These are phyloP conservation scores for Talaromyces funiculosus DNA, from an alignment of 2,329 filamentous ascomycete genomes.

Conservation along the genomic window DNA sequence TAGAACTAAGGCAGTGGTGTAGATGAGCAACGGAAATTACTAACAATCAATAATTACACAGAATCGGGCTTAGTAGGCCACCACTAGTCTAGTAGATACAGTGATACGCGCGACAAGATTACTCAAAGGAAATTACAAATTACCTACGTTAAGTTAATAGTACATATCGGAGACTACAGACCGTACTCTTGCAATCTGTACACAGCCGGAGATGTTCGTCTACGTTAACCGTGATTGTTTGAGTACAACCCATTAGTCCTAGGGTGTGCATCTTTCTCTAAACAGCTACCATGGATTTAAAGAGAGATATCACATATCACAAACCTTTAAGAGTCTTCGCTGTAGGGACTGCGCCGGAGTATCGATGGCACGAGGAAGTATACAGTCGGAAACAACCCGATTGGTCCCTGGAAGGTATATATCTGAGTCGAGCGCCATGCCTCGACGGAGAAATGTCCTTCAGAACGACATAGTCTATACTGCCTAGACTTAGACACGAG, in stretches of 20 bases:
- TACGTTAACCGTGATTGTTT: neutral
- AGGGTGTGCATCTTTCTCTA: too few relatives aligned
- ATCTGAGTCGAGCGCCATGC: neutral
- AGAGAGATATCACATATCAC: too few relatives aligned
- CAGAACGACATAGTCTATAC: too few relatives aligned
- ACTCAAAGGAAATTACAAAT: neutral
- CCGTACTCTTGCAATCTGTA: neutral
- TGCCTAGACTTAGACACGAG: too few relatives aligned
- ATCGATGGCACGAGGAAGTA: too few relatives aligned
- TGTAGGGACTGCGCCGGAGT: too few relatives aligned
- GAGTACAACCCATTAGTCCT: too few relatives aligned
- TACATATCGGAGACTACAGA: neutral
- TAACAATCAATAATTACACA: neutral
- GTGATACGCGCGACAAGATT: neutral
- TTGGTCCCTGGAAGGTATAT: neutral
- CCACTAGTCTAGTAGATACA: neutral
- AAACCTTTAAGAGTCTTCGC: too few relatives aligned
- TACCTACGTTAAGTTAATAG: neutral
- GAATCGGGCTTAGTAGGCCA: neutral
- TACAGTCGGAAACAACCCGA: neutral
- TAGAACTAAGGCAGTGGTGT: too few relatives aligned
- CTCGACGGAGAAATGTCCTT: too few relatives aligned
- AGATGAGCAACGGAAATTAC: neutral
- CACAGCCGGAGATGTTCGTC: neutral
- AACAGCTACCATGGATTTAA: too few relatives aligned